Evolutionary conservation across 768 basidiomycete genomes (phyloP).

Genomic region (Collybia nuda): DNA sequence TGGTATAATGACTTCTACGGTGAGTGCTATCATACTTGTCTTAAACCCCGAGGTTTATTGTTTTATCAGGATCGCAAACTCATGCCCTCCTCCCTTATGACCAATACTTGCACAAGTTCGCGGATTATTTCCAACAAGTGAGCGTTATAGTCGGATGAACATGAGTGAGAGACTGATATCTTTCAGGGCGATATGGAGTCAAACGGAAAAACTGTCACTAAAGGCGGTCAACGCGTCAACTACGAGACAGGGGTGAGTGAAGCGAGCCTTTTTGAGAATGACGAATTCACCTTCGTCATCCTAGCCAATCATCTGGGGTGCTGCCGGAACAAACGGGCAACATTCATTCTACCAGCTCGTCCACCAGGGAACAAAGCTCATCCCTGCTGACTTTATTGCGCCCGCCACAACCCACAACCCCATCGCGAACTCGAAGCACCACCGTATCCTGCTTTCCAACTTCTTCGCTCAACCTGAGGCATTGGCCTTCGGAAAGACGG

Average conservation of each 20-base stretch:
- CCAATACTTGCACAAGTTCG: constrained; percentile 98
- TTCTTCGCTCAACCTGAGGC: constrained; percentile 99
- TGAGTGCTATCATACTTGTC: constrained; percentile 12
- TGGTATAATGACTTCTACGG: constrained; percentile 99
- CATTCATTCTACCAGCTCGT: constrained; percentile 99
- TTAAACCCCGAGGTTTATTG: neutral
- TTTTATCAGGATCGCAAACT: constrained; percentile 75
- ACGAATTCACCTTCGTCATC: constrained; percentile 1
- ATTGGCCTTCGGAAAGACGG: constrained; percentile 95
- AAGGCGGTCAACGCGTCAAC: constrained; percentile 86
- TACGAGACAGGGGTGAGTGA: constrained; percentile 91
- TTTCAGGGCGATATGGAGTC: constrained; percentile 95
- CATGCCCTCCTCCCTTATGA: constrained; percentile 96
- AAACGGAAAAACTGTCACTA: constrained; percentile 96
- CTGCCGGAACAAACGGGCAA: constrained; percentile 96
- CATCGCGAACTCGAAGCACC: constrained; percentile 83
- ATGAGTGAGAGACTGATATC: neutral
- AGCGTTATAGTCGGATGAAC: neutral
- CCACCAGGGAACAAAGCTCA: constrained; percentile 91
- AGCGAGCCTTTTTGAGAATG: constrained; percentile 1
- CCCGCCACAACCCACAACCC: constrained; percentile 91
- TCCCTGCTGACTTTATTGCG: constrained; percentile 91
- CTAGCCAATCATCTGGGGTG: constrained; percentile 98
- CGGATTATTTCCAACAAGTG: constrained; percentile 98
- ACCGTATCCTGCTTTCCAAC: constrained; percentile 96